These are phyloP conservation scores for Penicillium sp. DNA, from an alignment of 2,329 filamentous ascomycete genomes.

Conservation along the genomic window DNA sequence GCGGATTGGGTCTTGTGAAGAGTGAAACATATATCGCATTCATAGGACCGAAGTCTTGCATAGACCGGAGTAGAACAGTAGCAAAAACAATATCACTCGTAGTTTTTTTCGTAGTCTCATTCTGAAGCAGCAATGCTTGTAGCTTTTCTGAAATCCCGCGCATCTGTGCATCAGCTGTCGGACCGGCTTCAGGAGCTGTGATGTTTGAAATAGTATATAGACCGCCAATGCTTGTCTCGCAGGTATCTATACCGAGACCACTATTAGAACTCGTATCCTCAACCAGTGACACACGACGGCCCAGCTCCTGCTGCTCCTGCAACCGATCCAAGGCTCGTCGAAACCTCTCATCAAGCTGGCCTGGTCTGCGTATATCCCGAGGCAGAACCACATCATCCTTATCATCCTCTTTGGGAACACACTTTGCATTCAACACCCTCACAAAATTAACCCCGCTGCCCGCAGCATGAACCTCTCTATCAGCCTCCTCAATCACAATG, in stretches of 20 bases:
- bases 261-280: not conserved
- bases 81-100: constrained; percentile 45
- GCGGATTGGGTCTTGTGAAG: constrained; percentile 76
- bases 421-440: constrained; percentile 55
- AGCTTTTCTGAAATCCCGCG: constrained; percentile 26
- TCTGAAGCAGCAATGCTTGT: constrained; percentile 6
- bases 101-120: constrained; percentile 12
- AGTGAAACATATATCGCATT: constrained; percentile 72
- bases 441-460: constrained; percentile 77
- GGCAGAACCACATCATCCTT: constrained; percentile 13
- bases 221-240: constrained; percentile 20
- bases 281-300: not conserved
- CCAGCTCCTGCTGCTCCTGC: not conserved
- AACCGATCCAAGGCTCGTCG: constrained; percentile 28
- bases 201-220: constrained; percentile 36
- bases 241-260: not conserved
- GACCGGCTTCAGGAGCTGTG: constrained; percentile 36
- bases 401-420: constrained; percentile 45
- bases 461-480: constrained; percentile 55
- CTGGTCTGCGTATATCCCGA: constrained; percentile 49
- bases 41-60: constrained; percentile 71
- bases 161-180: constrained; percentile 40
- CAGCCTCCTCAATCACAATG: constrained; percentile 59
- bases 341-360: constrained; percentile 64
- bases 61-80: constrained; percentile 69